Base-by-base conservation (phyloP, 2,329 filamentous ascomycete species). In the Cladobotryum mycophilum region DNA sequence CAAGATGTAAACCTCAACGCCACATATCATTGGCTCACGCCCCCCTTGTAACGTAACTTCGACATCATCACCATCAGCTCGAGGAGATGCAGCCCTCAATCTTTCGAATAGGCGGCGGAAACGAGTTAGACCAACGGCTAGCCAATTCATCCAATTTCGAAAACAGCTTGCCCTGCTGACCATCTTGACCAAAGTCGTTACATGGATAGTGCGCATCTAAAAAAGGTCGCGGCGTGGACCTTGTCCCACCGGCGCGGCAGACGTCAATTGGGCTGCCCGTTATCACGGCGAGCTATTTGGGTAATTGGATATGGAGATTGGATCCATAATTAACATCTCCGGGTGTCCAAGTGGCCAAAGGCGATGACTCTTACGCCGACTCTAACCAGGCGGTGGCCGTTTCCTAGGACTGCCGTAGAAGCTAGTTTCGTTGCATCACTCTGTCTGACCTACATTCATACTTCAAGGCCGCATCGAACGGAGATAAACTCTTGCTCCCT, bases 101-200 rank as follows among this genome's bases (percentile, higher is more conserved):
- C 25, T 30, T 6, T 30, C 25, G n/a, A 30, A 30, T 30, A 2
- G 25, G 25, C 25, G 25, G 25, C 6, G 25, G 25, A 30, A 30
- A 8, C 6, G 25, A 11, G 25, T 30, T 30, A 30, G 25, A 7
- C 25, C 25, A 30, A 30, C 6, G 6, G 25, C 20, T 20, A 20
- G 20, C 20, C 5, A 20, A 45, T 30, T 22, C 42, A 5, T 12
- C 6, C 36, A 38, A n/a, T 15, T 42, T 17, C n/a, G n/a, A 22
- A 11, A 25, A n/a, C 18, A 12, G 30, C 14, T 51, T 51, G 49
- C 43, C 49, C 49, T 51, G 49, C 44, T 51, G 49, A 51, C 49
- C 37, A 12, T 18, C 9, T 37, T 7, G 9, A 11, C 25, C 25
- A 20, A 30, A n/a, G 14, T 38, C 36, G 36, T 38, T 20, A 20